phyloP scores from a whole-genome alignment of 1,139 yeast species.

The Yamadazyma atmosphaerica region DNA sequence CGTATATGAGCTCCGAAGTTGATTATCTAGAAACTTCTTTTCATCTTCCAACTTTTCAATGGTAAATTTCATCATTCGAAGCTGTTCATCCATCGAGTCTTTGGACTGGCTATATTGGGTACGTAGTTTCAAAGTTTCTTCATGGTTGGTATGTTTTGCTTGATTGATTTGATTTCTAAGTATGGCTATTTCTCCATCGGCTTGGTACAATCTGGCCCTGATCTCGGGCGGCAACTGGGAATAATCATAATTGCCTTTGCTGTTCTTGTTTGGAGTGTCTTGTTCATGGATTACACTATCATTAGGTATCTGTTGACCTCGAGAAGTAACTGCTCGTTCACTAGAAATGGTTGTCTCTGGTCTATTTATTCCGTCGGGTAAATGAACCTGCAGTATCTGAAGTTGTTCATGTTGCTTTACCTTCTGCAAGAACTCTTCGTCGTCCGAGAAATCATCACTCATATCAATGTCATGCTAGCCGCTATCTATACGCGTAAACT shows the following conservation, averaged over 20 bases:
- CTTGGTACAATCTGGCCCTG: conserved; percentile 35
- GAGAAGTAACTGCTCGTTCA: too few relatives aligned
- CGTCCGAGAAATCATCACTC: conserved; percentile 13
- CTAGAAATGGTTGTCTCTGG: too few relatives aligned
- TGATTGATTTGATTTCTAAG: conserved; percentile 62
- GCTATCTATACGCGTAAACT: too few relatives aligned
- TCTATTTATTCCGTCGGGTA: too few relatives aligned
- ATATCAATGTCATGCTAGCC: too few relatives aligned
- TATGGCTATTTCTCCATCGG: conserved; percentile 79
- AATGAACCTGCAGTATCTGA: neutral
- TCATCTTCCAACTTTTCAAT: conserved; percentile 68
- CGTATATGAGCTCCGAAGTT: conserved; percentile 27
- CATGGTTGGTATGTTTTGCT: conserved; percentile 43
- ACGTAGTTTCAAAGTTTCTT: conserved; percentile 44
- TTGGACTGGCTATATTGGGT: conserved; percentile 30
- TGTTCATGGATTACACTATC: too few relatives aligned
- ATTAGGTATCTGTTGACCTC: too few relatives aligned
- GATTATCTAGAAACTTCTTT: conserved; percentile 59
- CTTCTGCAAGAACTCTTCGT: conserved; percentile 13
- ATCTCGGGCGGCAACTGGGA: conserved; percentile 13
- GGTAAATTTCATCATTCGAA: conserved; percentile 40
- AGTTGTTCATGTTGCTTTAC: conserved; percentile 7
- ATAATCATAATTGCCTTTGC: neutral
- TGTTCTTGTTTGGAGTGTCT: neutral
- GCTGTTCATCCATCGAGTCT: conserved; percentile 40